phyloP scores from a whole-genome alignment of 768 basidiomycete species.

The Aureoboletus auriporus region DNA sequence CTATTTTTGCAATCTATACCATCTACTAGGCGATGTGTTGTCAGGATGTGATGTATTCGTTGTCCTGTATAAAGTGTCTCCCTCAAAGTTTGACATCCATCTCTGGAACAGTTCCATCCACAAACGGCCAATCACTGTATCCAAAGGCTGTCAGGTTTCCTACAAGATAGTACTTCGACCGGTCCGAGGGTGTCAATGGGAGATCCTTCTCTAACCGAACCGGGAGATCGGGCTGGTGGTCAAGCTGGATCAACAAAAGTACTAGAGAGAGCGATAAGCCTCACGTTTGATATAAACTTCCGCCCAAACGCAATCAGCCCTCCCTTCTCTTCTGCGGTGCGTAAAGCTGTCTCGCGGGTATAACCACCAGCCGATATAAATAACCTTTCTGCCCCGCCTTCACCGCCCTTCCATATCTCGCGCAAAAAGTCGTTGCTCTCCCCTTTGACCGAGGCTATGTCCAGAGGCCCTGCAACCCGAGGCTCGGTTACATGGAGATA shows the following conservation, averaged over 20 bases:
- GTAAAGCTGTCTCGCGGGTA: conserved; percentile 35
- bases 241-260: no score
- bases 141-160: conserved; percentile 21
- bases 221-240: conserved; percentile 25
- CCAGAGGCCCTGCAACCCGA: conserved; percentile 11
- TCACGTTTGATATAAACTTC: conserved; percentile 1
- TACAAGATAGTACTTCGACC: conserved; percentile 20
- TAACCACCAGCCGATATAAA: conserved; percentile 44
- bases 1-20: no score
- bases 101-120: conserved; percentile 1
- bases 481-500: conserved; percentile 42
- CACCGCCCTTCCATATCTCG: conserved; percentile 18
- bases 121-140: conserved; percentile 30
- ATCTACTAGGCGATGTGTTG: no score
- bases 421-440: conserved; percentile 27
- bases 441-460: background rate
- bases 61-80: no score
- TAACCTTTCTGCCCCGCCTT: conserved; percentile 2
- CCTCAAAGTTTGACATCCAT: no score
- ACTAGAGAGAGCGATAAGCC: background rate
- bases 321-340: conserved; percentile 27
- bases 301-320: conserved; percentile 25
- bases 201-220: conserved; percentile 16
- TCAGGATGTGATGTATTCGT: no score
- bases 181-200: conserved; percentile 15